phyloP scores from a whole-genome alignment of 257 asterid species.

The Rubia yunnanensis region DNA sequence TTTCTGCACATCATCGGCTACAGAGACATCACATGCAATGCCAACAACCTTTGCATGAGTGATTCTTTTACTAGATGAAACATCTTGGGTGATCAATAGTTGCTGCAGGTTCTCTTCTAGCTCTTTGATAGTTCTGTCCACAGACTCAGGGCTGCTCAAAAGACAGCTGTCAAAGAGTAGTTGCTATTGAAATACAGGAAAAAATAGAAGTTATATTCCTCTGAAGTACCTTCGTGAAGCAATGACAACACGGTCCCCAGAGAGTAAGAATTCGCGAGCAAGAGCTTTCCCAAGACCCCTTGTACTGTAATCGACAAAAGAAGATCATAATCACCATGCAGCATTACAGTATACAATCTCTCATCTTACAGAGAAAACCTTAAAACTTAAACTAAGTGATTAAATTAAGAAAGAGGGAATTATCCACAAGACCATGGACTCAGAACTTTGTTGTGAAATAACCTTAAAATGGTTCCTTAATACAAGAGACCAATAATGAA shows the following conservation, averaged over 20 bases:
- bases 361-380: background rate
- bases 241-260: slow-evolving; percentile 85
- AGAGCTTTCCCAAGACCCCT: slow-evolving; percentile 97
- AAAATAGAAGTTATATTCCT: slow-evolving; percentile 5
- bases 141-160: slow-evolving; percentile 73
- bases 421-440: background rate
- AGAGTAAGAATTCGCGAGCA: slow-evolving; percentile 88
- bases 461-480: background rate
- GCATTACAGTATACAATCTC: background rate
- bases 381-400: background rate
- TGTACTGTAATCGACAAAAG: slow-evolving; percentile 54
- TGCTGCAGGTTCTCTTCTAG: slow-evolving; percentile 70
- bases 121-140: slow-evolving; percentile 57
- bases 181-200: background rate
- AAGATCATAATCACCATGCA: slow-evolving; percentile 10
- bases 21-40: slow-evolving; percentile 82
- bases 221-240: slow-evolving; percentile 79
- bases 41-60: slow-evolving; percentile 74
- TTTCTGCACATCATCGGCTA: slow-evolving; percentile 69
- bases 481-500: background rate
- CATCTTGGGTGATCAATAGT: slow-evolving; percentile 33
- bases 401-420: background rate
- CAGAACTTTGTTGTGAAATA: background rate
- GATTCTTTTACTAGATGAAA: slow-evolving; percentile 34
- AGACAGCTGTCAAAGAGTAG: slow-evolving; percentile 20